Conservation (phyloP, 2,329 filamentous ascomycete species). For the Fusarium virguliforme region DNA sequence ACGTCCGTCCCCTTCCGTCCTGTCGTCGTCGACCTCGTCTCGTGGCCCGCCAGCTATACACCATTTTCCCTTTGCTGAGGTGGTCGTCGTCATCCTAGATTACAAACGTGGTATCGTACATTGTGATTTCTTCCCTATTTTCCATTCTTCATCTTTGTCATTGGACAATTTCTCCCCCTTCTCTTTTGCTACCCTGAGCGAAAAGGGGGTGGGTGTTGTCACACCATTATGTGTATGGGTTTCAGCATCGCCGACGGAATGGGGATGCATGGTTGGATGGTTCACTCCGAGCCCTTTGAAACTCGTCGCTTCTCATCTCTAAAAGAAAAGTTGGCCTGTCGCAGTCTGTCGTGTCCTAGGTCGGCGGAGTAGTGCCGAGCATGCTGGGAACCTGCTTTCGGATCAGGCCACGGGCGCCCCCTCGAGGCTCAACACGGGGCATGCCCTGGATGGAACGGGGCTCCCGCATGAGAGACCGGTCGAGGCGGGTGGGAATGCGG, state of each 20-base stretch:
- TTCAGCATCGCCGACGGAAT: not conserved
- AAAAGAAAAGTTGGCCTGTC: constrained; percentile 6
- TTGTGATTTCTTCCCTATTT: constrained; percentile 26
- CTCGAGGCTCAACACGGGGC: constrained; percentile 74
- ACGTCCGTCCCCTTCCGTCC: constrained; percentile 4
- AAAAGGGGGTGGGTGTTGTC: constrained; percentile 1
- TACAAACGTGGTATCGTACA: constrained; percentile 52
- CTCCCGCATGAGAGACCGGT: constrained; percentile 91
- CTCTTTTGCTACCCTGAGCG: constrained; percentile 13
- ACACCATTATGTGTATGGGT: constrained; percentile 8
- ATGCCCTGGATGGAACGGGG: constrained; percentile 90
- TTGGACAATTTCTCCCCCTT: constrained; percentile 7
- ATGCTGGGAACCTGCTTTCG: constrained; percentile 71
- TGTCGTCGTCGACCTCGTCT: constrained; percentile 16
- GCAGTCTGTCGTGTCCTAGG: constrained; percentile 48
- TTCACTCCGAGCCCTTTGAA: constrained; percentile 2
- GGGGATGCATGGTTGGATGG: constrained; percentile 19
- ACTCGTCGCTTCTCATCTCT: not conserved
- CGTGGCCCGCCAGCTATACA: constrained; percentile 36
- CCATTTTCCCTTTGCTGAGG: constrained; percentile 19
- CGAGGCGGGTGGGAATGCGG: constrained; percentile 85
- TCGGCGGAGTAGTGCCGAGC: constrained; percentile 61
- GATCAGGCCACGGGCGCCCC: constrained; percentile 65
- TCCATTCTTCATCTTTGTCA: constrained; percentile 28
- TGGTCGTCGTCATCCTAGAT: constrained; percentile 44